Percentiles rank a stretch among this genome's conserved stretches.
phyloP scores from a whole-genome alignment of 257 asterid species.

The Fraxinus anomala region DNA sequence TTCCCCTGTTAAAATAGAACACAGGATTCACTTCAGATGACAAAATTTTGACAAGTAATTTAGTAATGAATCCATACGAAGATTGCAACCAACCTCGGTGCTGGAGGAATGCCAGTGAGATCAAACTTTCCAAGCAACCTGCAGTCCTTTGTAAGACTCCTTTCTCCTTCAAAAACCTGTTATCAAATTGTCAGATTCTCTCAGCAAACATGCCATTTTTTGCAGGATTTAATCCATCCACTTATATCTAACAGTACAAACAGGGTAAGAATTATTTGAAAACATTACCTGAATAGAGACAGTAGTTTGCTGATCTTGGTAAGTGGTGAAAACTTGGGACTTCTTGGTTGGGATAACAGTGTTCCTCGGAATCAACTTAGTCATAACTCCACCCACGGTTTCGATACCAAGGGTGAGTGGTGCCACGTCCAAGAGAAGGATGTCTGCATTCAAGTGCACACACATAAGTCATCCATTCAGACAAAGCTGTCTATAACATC shows the following conservation, averaged over 20 bases:
- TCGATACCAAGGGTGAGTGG: constrained; percentile 78
- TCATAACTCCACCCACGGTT: constrained; percentile 63
- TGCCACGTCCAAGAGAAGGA: constrained; percentile 93
- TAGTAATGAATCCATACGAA: background rate
- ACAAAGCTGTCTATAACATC: background rate
- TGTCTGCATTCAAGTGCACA: constrained; percentile 43
- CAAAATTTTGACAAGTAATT: background rate
- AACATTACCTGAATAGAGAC: constrained; percentile 78
- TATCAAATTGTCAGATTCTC: background rate
- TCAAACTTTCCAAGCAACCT: constrained; percentile 91
- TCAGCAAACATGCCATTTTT: background rate
- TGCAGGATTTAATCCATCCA: too few species aligned
- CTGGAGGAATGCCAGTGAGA: constrained; percentile 85
- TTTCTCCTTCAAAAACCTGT: constrained; percentile 94
- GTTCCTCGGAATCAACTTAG: constrained; percentile 96
- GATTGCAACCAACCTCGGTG: constrained; percentile 66
- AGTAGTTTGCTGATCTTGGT: constrained; percentile 96
- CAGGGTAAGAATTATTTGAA: background rate
- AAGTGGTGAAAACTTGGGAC: constrained; percentile 94
- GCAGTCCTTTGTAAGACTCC: constrained; percentile 93
- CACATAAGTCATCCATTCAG: background rate
- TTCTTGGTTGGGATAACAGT: constrained; percentile 93
- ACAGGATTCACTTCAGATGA: background rate
- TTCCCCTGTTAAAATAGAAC: constrained; percentile 59
- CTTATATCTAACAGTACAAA: background rate